phyloP scores from a whole-genome alignment of 768 basidiomycete genomes.

The Agaricus sinodeliciosus region DNA sequence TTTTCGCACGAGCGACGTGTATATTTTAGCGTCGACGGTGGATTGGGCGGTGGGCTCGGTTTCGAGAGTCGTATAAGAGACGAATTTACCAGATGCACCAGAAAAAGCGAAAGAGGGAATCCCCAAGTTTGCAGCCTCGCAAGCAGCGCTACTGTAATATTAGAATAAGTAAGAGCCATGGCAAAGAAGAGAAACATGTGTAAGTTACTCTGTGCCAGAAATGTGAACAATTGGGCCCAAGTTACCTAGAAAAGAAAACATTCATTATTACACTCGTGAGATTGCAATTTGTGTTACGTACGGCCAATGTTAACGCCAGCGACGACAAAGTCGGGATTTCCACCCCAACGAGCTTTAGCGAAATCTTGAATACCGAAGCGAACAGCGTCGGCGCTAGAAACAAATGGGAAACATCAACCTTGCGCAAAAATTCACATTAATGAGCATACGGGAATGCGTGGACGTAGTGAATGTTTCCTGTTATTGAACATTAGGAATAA shows the following conservation, averaged over 20 bases:
- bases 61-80: constrained; percentile 45
- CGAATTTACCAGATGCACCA: constrained; percentile 28
- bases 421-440: not conserved
- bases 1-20: constrained; percentile 35
- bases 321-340: constrained; percentile 37
- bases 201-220: constrained; percentile 38
- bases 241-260: constrained; percentile 19
- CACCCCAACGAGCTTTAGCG: constrained; percentile 27
- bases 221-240: constrained; percentile 22
- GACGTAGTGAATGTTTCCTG: constrained; percentile 35
- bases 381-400: constrained; percentile 27
- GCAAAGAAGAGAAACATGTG: not conserved
- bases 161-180: not conserved
- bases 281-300: constrained; percentile 15
- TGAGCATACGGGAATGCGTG: constrained; percentile 31
- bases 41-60: constrained; percentile 23
- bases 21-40: constrained; percentile 32
- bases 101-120: constrained; percentile 47
- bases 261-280: not conserved
- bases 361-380: constrained; percentile 38
- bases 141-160: constrained; percentile 37
- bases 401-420: not conserved
- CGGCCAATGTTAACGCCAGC: constrained; percentile 41
- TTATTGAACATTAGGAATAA: not conserved
- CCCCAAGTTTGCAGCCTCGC: constrained; percentile 40